These are phyloP conservation scores for Nitzschia putrida DNA, from an alignment of 108 stramenopile genomes.

Conservation along the genomic window DNA sequence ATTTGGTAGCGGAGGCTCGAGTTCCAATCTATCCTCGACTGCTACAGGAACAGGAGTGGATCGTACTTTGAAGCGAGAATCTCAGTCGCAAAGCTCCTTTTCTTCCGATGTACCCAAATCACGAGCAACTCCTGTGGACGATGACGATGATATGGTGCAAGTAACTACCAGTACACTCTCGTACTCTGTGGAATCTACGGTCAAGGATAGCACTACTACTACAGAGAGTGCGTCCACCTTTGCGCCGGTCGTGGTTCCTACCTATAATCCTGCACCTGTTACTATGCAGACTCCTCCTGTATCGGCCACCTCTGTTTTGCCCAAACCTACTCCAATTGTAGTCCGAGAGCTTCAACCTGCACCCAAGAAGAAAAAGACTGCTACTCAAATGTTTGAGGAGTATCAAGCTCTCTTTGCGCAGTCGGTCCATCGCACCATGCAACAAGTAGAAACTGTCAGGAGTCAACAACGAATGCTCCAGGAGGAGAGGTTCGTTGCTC, in stretches of 20 bases:
- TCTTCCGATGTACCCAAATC: conserved; percentile 33
- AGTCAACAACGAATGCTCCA: conserved; percentile 43
- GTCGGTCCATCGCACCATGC: conserved; percentile 32
- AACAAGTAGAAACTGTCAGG: conserved; percentile 29
- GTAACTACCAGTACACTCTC: conserved; percentile 8
- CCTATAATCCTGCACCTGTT: background rate
- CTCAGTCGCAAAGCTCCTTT: conserved; percentile 38
- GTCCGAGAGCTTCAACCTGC: conserved; percentile 2
- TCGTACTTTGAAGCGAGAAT: conserved; percentile 30
- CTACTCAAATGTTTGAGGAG: conserved; percentile 33
- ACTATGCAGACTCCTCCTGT: background rate
- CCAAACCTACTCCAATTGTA: background rate
- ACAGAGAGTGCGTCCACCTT: background rate
- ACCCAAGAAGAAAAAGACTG: conserved; percentile 30
- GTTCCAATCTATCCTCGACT: conserved; percentile 13
- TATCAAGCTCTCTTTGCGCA: conserved; percentile 38
- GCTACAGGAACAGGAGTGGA: conserved; percentile 13
- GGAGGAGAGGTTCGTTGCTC: conserved; percentile 50
- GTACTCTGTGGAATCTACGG: conserved; percentile 9
- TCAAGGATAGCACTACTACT: background rate
- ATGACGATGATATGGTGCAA: conserved; percentile 20
- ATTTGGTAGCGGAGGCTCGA: conserved; percentile 23
- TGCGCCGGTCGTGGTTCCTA: background rate
- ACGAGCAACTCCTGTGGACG: conserved; percentile 10
- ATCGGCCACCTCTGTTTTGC: background rate